phyloP scores from a whole-genome alignment of 2,329 filamentous ascomycete genomes.

The Fusarium odoratissimum region DNA sequence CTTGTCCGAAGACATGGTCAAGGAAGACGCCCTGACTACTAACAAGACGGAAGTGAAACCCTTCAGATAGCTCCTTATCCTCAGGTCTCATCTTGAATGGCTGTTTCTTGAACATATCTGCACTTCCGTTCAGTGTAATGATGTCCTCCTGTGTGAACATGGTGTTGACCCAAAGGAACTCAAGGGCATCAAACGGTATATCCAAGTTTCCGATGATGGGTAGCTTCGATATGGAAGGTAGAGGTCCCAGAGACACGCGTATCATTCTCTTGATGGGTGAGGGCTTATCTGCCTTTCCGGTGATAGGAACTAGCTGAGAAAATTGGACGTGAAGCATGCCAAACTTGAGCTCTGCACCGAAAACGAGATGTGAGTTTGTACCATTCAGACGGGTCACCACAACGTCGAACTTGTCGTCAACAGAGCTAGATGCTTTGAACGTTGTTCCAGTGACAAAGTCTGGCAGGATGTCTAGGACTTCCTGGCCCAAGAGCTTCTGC shows the following conservation, averaged over 20 bases:
- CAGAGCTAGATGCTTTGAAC: accelerated
- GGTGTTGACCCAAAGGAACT: background rate
- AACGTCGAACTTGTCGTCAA: accelerated
- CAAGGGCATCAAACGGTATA: accelerated
- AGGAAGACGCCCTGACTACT: background rate
- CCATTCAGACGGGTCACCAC: background rate
- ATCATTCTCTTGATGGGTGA: accelerated
- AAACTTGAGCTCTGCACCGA: background rate
- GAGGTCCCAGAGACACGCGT: accelerated
- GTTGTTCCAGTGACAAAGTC: accelerated
- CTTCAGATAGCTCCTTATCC: accelerated
- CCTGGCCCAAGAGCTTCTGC: accelerated
- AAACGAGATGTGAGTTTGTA: accelerated
- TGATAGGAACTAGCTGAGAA: accelerated
- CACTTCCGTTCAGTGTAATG: background rate
- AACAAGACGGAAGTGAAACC: background rate
- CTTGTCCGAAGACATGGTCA: background rate
- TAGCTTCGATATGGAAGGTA: accelerated
- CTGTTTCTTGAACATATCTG: accelerated
- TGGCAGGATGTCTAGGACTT: accelerated
- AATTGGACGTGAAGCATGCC: background rate
- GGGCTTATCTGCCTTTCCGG: accelerated
- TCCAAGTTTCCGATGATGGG: accelerated
- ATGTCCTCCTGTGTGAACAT: background rate
- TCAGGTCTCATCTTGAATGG: background rate